A percentile compares a stretch with the other conserved stretches of the same genome.
These are phyloP conservation scores for Phytophthora hibernalis DNA, from an alignment of 352 stramenopile genomes.

Conservation along the genomic window DNA sequence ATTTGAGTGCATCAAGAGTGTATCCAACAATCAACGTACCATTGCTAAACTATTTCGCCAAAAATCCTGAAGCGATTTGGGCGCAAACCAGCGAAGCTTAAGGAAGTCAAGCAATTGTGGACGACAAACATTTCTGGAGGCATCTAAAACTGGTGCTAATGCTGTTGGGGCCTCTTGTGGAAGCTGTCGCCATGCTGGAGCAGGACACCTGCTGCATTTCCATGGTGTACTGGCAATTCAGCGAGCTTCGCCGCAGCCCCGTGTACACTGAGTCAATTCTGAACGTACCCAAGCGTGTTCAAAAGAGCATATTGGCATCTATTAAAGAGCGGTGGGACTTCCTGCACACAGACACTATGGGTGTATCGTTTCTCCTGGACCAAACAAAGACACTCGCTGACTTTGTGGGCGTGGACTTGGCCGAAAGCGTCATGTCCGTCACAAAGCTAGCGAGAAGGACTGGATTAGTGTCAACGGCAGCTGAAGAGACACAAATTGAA, in stretches of 20 bases:
- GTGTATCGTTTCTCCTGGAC: constrained; percentile 5
- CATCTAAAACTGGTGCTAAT: too few species aligned
- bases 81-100: too few species aligned
- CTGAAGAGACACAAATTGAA: constrained; percentile 3
- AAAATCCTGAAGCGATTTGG: too few species aligned
- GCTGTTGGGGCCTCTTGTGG: too few species aligned
- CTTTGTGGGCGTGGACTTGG: constrained; percentile 5
- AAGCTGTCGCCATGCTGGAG: too few species aligned
- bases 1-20: too few species aligned
- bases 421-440: background rate
- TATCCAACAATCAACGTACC: too few species aligned
- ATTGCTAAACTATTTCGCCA: too few species aligned
- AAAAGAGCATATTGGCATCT: too few species aligned
- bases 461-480: background rate
- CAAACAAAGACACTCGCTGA: constrained; percentile 1
- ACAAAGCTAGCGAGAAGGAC: background rate
- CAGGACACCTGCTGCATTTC: background rate
- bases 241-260: background rate
- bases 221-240: background rate
- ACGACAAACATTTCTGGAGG: too few species aligned
- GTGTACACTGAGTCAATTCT: background rate
- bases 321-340: constrained; percentile 1
- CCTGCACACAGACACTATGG: constrained; percentile 13
- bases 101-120: too few species aligned
- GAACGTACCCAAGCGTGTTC: background rate